Conservation (phyloP, 257 asterid species). For the Anisodus acutangulus region DNA sequence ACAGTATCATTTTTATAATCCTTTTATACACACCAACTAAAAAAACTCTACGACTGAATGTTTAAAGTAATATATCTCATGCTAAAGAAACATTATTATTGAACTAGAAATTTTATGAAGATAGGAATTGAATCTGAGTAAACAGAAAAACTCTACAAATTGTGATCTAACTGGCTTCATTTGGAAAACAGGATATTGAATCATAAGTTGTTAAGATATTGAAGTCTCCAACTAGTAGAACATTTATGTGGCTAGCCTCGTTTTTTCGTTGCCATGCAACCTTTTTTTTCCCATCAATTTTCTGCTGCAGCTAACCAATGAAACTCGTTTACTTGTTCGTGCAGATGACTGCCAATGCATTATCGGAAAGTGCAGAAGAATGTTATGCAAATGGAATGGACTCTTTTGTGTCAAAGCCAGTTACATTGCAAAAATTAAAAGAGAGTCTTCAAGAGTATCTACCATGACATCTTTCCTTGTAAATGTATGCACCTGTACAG, state of each 20-base stretch:
- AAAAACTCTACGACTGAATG: neutral
- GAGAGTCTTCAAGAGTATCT: slow-evolving; percentile 69
- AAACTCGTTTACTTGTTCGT: neutral
- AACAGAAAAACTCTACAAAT: neutral
- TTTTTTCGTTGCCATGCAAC: neutral
- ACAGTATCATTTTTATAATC: slow-evolving; percentile 7
- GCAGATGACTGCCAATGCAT: slow-evolving; percentile 96
- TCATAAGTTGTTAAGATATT: neutral
- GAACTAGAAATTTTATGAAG: neutral
- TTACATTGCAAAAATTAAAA: slow-evolving; percentile 70
- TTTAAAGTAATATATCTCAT: neutral
- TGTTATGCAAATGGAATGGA: slow-evolving; percentile 94
- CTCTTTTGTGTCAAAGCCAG: slow-evolving; percentile 87
- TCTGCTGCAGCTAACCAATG: slow-evolving; percentile 11
- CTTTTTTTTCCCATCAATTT: neutral
- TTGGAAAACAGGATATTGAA: neutral
- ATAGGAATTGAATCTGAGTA: neutral
- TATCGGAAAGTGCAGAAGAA: slow-evolving; percentile 87
- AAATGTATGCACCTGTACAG: slow-evolving; percentile 60
- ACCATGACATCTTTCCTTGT: slow-evolving; percentile 42
- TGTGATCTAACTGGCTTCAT: neutral
- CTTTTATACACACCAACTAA: neutral
- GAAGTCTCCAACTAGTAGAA: neutral
- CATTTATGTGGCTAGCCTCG: neutral
- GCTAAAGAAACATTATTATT: neutral